Base-by-base conservation (phyloP, 1,284 basidiomycete species). In the Tylopilus orsonianus region DNA sequence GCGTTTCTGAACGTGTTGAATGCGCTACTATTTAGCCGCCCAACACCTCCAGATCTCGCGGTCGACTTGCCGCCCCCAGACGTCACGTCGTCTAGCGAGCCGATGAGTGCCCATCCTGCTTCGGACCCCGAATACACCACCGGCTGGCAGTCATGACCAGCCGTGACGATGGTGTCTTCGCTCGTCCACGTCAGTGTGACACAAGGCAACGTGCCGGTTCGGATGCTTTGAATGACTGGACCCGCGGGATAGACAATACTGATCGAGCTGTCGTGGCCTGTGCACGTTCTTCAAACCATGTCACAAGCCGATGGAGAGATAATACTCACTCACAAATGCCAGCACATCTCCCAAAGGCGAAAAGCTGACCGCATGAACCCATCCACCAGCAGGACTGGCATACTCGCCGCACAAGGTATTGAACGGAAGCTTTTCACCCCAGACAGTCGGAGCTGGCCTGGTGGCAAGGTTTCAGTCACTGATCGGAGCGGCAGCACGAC, bases 381-480 rank as follows among this genome's bases (percentile, higher is more conserved):
- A 99, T 12, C 97, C 97, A 35, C 94, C 93, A 38, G 87, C 81
- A 0, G 93, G 87, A 56, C 88, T 91, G 27, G 77, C 67, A 65
- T 90, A 99, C 68, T 99, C 97, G 44, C 93, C 97, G 56, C 96
- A 99, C 53, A 99, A 79, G 1, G 97, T 98, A 64, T 96, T 96
- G 75, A 99, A 99, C 0, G 97, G 97, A 3, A 99, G 77, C 56
- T 96, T 92, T 59, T 96, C 94, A 30, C 97, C 97, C 97, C 97
- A 99, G 0, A 96, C 87, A 16, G 87, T 87, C 1, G 94, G 81
- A 43, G 86, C 78, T 23, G 96, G 97, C 62, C 93, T 95, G 52
- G 38, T 35, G 10, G 8, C 24, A 30, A 48, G 7, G 6, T 8
- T n/a, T 46, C 45, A 56, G 49, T 37, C 33, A 34, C n/a, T n/a